Conservation (phyloP, 2,329 filamentous ascomycete species). For the Fusarium sp. region DNA sequence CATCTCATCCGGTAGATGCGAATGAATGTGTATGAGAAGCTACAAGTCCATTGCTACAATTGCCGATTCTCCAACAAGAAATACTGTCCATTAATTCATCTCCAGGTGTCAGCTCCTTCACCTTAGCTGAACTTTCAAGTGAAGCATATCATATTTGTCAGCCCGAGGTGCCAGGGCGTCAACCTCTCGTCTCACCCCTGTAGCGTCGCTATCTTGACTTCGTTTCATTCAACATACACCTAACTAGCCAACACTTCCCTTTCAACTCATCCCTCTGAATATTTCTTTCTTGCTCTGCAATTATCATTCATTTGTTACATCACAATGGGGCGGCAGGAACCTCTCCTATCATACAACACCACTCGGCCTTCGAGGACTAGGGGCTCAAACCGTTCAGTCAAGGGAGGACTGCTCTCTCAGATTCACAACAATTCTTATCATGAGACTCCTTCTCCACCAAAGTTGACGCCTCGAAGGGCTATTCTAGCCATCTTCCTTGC, state of each 20-base stretch:
- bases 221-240: conserved; percentile 4
- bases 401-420: conserved; percentile 38
- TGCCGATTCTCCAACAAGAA: neutral
- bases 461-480: conserved; percentile 43
- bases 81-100: too few species aligned
- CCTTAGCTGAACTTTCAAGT: neutral
- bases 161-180: conserved; percentile 16
- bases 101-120: neutral
- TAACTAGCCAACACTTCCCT: neutral
- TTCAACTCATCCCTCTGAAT: neutral
- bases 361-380: conserved; percentile 29
- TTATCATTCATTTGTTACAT: neutral
- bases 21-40: neutral
- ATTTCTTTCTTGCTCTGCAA: neutral
- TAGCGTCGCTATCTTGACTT: conserved; percentile 2
- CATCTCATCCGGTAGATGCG: neutral
- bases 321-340: conserved; percentile 40
- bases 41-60: neutral
- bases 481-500: conserved; percentile 43
- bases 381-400: conserved; percentile 26
- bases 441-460: conserved; percentile 38
- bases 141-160: conserved; percentile 31
- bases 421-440: conserved; percentile 36
- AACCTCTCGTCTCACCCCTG: conserved; percentile 32
- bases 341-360: conserved; percentile 38